Evolutionary conservation across 768 basidiomycete genomes (phyloP).

Genomic region (Gymnopilus dilepis): DNA sequence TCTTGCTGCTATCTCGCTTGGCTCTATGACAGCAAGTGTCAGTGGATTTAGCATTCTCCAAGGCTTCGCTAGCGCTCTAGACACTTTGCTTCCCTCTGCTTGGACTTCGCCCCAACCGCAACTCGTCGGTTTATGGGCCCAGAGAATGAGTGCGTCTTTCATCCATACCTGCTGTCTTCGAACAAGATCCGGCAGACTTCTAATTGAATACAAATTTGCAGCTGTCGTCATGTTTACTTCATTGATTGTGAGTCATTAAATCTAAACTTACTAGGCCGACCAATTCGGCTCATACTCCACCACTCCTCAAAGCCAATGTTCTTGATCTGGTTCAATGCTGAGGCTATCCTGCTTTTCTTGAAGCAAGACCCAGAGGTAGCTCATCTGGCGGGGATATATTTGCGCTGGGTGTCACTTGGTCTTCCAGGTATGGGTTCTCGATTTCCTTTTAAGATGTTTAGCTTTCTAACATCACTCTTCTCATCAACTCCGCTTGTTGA

Average conservation of each 20-base stretch:
- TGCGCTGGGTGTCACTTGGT: constrained; percentile 77
- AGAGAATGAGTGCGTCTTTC: constrained; percentile 74
- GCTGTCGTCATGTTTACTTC: constrained; percentile 64
- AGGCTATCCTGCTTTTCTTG: constrained; percentile 74
- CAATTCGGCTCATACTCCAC: constrained; percentile 37
- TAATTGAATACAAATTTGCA: constrained; percentile 31
- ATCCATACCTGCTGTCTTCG: constrained; percentile 1
- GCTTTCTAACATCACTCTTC: constrained; percentile 4
- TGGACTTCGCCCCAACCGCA: constrained; percentile 90
- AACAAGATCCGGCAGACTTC: background rate
- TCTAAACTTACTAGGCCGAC: constrained; percentile 13
- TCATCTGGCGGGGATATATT: constrained; percentile 72
- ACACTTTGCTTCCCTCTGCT: constrained; percentile 92
- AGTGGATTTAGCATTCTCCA: constrained; percentile 82
- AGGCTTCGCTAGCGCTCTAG: constrained; percentile 84
- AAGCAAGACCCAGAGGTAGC: constrained; percentile 89
- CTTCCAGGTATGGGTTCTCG: constrained; percentile 59
- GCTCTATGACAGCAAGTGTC: constrained; percentile 75
- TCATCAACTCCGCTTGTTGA: background rate
- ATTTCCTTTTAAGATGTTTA: constrained; percentile 11
- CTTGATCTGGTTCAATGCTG: constrained; percentile 83
- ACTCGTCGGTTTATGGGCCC: constrained; percentile 89
- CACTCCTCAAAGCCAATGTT: constrained; percentile 49
- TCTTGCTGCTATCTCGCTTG: constrained; percentile 81
- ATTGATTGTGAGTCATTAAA: constrained; percentile 57